These are phyloP conservation scores for Fagopyrum esculentum DNA, from an alignment of 148 eudicot genomes.

Conservation along the genomic window DNA sequence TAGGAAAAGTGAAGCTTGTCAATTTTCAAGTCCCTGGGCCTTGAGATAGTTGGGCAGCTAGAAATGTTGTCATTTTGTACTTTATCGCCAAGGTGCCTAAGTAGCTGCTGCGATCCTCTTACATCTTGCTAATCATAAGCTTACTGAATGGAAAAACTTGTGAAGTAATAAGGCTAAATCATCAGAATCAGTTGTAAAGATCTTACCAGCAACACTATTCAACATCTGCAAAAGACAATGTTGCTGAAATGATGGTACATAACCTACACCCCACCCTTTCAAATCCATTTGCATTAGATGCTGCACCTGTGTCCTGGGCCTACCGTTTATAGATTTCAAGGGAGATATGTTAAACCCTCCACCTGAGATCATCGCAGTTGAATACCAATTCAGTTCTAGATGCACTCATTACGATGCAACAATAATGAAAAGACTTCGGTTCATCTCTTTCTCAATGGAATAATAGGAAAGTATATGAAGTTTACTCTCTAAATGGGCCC, in stretches of 20 bases:
- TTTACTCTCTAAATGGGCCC: constrained; percentile 95
- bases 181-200: not conserved
- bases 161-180: not conserved
- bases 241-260: constrained; percentile 86
- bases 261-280: constrained; percentile 98
- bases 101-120: not conserved
- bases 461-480: constrained; percentile 18
- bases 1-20: not conserved
- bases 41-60: not conserved
- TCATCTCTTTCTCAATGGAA: not conserved
- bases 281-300: constrained; percentile 98
- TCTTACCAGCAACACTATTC: constrained; percentile 87
- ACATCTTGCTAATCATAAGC: not conserved
- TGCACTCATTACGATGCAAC: not conserved
- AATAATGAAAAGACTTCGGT: not conserved
- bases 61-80: not conserved
- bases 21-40: not conserved
- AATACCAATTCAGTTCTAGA: constrained; percentile 2
- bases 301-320: constrained; percentile 91
- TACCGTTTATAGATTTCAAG: constrained; percentile 77
- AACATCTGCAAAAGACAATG: constrained; percentile 95
- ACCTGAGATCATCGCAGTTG: constrained; percentile 42
- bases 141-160: not conserved
- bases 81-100: not conserved
- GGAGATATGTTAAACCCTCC: constrained; percentile 97